Evolutionary conservation across 768 basidiomycete species (phyloP), one percentile per base, ranked within the genome.

Genomic region (Leucocoprinus leucothites): DNA sequence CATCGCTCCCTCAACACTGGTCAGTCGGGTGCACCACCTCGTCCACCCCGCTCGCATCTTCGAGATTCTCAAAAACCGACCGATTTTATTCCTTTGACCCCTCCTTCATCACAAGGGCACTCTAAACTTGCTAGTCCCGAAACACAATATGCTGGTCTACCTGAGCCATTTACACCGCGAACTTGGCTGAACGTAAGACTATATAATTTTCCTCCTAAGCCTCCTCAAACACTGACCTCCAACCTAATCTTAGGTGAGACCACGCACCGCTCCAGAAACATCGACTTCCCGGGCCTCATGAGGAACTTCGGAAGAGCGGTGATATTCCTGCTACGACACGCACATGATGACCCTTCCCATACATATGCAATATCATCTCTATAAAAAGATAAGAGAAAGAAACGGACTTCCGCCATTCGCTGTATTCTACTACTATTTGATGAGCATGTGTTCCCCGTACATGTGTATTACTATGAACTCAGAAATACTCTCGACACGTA

Each of bases 1-100:
- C 44, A 46, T 22, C 49, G 56, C 9, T 31, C 54, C 22, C 54
- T 56, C 11, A 56, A 47, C 7, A 31, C 52, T 13, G 48, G 48
- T 35, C 46, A 46, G 8, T 13, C 34, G 31, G 31, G 54, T 45
- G 54, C 51, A 16, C 60, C 60, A 28, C 60, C 60, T 25, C 53
- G 60, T 14, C 60, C 60, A 19, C 63, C 63, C 25, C 63, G 65
- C 18, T 63, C 64, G 16, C 52, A 60, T 36, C 50, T 67, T 4
- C 60, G 67, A 26, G 64, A 65, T 18, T 49, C 48, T 3, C 43
- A 55, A 8, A 51, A 54, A 26, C 18, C 25, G 8, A 36, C 28
- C 26, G 51, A 49, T 26, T 19, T 40, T 22, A 45, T 53, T 35
- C 55, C 51, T 34, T 41, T 59, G 31, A 59, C 58, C 1, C 58